Percentiles rank a stretch among this genome's conserved stretches.
phyloP scores from a whole-genome alignment of 2,329 filamentous ascomycete genomes.

The Fusarium tupiense region DNA sequence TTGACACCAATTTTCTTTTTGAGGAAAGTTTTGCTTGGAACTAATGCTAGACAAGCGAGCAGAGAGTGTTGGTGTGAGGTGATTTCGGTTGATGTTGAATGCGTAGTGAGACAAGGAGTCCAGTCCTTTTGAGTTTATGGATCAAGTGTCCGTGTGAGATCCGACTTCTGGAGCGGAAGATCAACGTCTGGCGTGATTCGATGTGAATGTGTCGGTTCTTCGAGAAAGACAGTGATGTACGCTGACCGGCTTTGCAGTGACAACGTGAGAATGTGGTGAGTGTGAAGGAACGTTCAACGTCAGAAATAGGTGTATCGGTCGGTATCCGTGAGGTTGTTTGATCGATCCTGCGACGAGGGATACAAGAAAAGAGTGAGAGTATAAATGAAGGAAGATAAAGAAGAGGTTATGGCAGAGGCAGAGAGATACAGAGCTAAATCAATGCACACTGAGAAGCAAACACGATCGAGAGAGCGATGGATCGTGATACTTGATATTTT shows the following conservation, averaged over 20 bases:
- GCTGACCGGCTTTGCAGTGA: conserved; percentile 27
- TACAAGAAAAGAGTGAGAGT: conserved; percentile 20
- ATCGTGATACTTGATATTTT: conserved; percentile 28
- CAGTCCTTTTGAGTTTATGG: conserved; percentile 39
- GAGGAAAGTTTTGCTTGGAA: conserved; percentile 16
- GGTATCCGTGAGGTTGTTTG: conserved; percentile 31
- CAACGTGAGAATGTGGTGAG: conserved; percentile 5
- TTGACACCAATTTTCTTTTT: conserved; percentile 24
- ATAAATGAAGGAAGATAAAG: conserved; percentile 16
- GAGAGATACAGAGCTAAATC: neutral
- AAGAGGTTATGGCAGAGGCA: conserved; percentile 21
- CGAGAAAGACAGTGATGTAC: conserved; percentile 33
- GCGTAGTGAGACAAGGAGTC: conserved; percentile 41
- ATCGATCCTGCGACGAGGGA: conserved; percentile 45
- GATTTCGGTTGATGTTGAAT: conserved; percentile 17
- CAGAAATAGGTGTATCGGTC: conserved; percentile 39
- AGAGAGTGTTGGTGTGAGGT: conserved; percentile 18
- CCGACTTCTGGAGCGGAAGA: conserved; percentile 31
- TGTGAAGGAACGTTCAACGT: conserved; percentile 46
- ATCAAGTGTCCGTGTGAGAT: conserved; percentile 6
- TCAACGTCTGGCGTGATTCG: conserved; percentile 26
- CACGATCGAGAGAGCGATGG: conserved; percentile 35
- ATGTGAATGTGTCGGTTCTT: conserved; percentile 21
- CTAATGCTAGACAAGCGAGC: conserved; percentile 21
- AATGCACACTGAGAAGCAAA: conserved; percentile 27